Percentiles rank a stretch among this genome's conserved stretches.
Conservation (phyloP, 2,329 filamentous ascomycete genomes). For the Helotiales sp. region DNA sequence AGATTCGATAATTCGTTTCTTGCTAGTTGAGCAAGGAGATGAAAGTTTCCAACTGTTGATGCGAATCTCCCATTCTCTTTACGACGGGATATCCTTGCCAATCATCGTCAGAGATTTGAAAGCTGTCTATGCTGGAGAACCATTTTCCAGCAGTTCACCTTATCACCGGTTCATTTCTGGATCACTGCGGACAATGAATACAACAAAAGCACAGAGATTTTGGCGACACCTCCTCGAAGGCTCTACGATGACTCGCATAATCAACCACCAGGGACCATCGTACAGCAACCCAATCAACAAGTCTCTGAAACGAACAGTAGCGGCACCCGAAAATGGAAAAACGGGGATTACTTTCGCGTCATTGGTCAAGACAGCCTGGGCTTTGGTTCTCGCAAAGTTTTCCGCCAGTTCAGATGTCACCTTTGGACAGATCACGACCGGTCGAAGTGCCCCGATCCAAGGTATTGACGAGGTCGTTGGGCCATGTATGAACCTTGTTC, state of each 20-base stretch:
- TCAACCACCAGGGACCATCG: background rate
- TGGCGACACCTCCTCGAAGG: constrained; percentile 11
- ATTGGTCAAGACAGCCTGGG: constrained; percentile 43
- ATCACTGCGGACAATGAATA: background rate
- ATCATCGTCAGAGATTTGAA: constrained; percentile 16
- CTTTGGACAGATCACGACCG: constrained; percentile 49
- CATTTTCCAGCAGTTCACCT: background rate
- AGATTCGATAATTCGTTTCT: background rate
- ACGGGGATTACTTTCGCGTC: constrained; percentile 22
- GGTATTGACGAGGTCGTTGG: constrained; percentile 48
- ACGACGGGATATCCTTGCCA: constrained; percentile 66
- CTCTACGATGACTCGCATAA: constrained; percentile 14
- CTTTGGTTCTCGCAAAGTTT: constrained; percentile 46
- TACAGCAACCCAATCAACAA: constrained; percentile 9
- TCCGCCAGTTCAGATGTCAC: constrained; percentile 46
- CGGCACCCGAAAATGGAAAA: background rate
- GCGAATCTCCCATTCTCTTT: constrained; percentile 60
- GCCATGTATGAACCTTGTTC: constrained; percentile 50
- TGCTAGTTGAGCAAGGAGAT: background rate
- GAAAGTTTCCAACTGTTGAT: constrained; percentile 10
- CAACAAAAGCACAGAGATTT: background rate
- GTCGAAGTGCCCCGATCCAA: constrained; percentile 45
- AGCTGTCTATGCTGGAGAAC: constrained; percentile 7
- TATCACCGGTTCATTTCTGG: constrained; percentile 29
- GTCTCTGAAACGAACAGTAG: background rate